Percentiles rank a stretch among this genome's conserved stretches.
phyloP scores from a whole-genome alignment of 2,329 filamentous ascomycete species.

The Cladosporium sp. region DNA sequence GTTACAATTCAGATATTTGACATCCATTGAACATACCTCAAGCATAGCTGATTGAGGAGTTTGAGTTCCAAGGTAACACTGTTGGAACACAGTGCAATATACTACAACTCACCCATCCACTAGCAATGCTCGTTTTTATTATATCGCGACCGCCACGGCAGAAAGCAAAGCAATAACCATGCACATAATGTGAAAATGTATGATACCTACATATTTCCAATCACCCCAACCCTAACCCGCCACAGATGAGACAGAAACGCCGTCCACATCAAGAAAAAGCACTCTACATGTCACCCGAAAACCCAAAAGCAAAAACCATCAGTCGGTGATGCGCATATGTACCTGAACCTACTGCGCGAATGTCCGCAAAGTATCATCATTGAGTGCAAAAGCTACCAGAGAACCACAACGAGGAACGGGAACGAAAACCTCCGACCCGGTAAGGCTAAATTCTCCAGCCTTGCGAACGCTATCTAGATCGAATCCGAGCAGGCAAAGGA shows the following conservation, averaged over 20 bases:
- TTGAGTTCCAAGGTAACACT: background rate
- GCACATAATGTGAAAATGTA: background rate
- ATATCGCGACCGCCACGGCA: no score
- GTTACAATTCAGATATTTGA: no score
- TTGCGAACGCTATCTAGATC: background rate
- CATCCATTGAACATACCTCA: no score
- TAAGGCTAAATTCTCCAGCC: background rate
- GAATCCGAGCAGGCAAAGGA: background rate
- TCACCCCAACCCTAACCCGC: background rate
- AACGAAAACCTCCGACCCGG: background rate
- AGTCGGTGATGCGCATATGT: background rate
- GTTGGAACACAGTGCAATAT: background rate
- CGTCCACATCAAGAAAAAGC: background rate
- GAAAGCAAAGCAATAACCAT: background rate
- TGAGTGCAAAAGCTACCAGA: background rate
- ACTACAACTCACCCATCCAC: no score
- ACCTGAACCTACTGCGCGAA: background rate
- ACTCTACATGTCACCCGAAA: background rate
- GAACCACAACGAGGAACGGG: background rate
- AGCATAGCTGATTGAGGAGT: no score
- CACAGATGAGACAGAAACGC: background rate
- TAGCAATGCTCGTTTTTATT: no score
- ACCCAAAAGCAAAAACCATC: background rate
- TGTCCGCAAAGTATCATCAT: no score
- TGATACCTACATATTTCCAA: no score